phyloP scores from a whole-genome alignment of 805 yeast genomes.

The Maudiozyma barnettii region DNA sequence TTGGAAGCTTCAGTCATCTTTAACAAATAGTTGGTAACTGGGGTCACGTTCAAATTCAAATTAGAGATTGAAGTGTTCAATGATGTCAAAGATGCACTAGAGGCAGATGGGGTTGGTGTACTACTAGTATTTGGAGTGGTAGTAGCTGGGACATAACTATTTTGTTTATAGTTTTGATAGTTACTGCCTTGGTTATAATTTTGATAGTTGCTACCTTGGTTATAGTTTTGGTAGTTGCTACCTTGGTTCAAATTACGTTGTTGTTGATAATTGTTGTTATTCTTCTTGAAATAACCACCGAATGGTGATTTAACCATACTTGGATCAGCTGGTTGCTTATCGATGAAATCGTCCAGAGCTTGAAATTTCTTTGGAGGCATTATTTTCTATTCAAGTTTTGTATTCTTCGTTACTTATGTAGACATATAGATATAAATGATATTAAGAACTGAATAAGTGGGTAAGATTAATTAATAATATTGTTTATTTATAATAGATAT shows the following conservation, averaged over 20 bases:
- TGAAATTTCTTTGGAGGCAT: constrained; percentile 29
- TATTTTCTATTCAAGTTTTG: background rate
- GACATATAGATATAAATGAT: background rate
- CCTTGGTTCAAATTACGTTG: constrained; percentile 13
- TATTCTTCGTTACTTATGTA: background rate
- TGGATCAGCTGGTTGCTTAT: constrained; percentile 24
- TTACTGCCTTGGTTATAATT: constrained; percentile 5
- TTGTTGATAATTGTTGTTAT: constrained; percentile 15
- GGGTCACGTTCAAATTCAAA: constrained; percentile 41
- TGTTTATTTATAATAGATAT: too few relatives aligned
- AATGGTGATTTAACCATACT: constrained; percentile 25
- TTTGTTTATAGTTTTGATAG: constrained; percentile 9
- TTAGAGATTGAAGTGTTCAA: constrained; percentile 56
- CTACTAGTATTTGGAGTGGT: constrained; percentile 29
- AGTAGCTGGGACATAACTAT: constrained; percentile 27
- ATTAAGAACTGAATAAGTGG: too few relatives aligned
- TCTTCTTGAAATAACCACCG: constrained; percentile 27
- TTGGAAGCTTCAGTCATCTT: constrained; percentile 25
- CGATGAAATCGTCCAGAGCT: constrained; percentile 22
- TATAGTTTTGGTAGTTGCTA: constrained; percentile 3
- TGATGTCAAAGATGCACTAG: constrained; percentile 66
- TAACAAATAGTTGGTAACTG: constrained; percentile 49
- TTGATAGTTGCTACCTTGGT: constrained; percentile 11
- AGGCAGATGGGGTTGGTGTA: constrained; percentile 37
- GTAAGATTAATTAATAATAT: too few relatives aligned